These are phyloP conservation scores for Ligustrum vulgare DNA, from an alignment of 257 asterid species.

Conservation along the genomic window DNA sequence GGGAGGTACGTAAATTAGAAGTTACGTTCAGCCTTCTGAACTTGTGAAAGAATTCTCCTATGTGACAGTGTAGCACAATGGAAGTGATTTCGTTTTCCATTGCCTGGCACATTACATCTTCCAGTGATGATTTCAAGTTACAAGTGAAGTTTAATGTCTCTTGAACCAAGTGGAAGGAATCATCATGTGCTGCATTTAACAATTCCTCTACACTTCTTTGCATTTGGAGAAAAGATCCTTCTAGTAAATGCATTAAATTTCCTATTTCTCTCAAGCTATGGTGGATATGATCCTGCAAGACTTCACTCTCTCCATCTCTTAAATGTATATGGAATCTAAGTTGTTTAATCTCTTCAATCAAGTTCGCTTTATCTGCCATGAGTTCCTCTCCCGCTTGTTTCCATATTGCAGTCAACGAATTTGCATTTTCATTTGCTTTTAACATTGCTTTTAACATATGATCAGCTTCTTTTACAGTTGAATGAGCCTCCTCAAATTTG, in stretches of 20 bases:
- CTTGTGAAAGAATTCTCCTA: conserved; percentile 33
- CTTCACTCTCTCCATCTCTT: conserved; percentile 40
- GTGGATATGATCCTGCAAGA: conserved; percentile 36
- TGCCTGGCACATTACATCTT: conserved; percentile 44
- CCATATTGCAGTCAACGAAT: conserved; percentile 47
- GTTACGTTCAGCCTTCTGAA: conserved; percentile 28
- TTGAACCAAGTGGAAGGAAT: conserved; percentile 49
- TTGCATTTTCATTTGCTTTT: conserved; percentile 56
- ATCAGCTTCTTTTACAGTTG: conserved; percentile 67
- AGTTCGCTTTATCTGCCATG: conserved; percentile 44
- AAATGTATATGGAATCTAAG: conserved; percentile 37
- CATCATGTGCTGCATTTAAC: conserved; percentile 36
- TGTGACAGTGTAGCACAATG: conserved; percentile 49
- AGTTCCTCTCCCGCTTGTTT: conserved; percentile 52
- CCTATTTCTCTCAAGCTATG: conserved; percentile 40
- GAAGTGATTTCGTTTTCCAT: conserved; percentile 45
- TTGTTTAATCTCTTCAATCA: conserved; percentile 51
- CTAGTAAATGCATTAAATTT: conserved; percentile 41
- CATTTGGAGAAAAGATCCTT: conserved; percentile 53
- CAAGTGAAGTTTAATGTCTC: conserved; percentile 40
- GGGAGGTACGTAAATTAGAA: conserved; percentile 24
- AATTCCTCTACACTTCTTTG: conserved; percentile 50
- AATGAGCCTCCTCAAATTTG: conserved; percentile 57
- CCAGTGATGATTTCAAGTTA: conserved; percentile 50
- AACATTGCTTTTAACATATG: conserved; percentile 52